Base-by-base conservation (phyloP, 2,329 filamentous ascomycete species). In the Exutisphaerella laricina region DNA sequence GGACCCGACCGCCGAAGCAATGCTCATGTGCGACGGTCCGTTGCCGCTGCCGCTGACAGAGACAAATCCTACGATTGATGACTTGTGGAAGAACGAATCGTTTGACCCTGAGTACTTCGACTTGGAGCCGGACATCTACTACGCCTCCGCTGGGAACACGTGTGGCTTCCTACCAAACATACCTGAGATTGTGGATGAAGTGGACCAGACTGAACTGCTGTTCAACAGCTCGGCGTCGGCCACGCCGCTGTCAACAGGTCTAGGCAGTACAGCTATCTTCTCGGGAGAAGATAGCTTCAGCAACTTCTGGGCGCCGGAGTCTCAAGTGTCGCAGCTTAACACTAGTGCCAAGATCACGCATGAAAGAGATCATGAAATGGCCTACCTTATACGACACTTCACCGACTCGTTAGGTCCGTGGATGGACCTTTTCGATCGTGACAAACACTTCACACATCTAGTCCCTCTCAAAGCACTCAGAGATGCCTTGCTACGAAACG, bases 361-460 rank as follows among this genome's bases (percentile, higher is more conserved):
- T 33, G 59, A 61, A 28, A 46, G 58, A 12, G 74, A 79, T 39
- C 73, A 77, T 49, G 77, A 81, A 53, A 69, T 76, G 44, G 72
- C 76, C n/a, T 80, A 76, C 52, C 66, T 81, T 1, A 63, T 80
- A 37, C 66, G 77, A 18, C 76, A 79, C 59, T 81, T 79, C 55
- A 74, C 75, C 2, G 77, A 81, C 59, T 71, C 70, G 0, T 70
- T 77, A 17, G 78, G 77, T 5, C 72, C 75, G 51, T 81, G 78
- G 65, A 75, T 75, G 73, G 73, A 75, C 51, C 59, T 75, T 3
- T 75, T 73, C 53, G 73, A 77, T 49, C 62, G 74, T 23, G 75
- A 73, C 4, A 74, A 70, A 29, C 80, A 80, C 57, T 82, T 82
- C 45, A 71, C 74, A 3, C 76, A 74, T 17, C 71, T 78, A 39